phyloP scores from a whole-genome alignment of 2,329 filamentous ascomycete genomes.

The Colletotrichum melonis region DNA sequence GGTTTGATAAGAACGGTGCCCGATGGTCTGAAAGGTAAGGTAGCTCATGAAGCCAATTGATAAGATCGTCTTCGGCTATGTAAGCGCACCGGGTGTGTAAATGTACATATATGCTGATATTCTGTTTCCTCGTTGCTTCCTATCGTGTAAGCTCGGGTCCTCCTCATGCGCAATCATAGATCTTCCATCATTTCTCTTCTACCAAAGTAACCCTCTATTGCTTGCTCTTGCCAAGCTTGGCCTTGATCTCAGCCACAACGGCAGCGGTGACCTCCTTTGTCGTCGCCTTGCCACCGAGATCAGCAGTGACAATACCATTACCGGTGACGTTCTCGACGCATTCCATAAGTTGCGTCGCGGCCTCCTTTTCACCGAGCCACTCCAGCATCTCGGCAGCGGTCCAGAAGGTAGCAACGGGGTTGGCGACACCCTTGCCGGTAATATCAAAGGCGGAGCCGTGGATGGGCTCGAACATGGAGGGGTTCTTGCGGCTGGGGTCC shows the following conservation, averaged over 20 bases:
- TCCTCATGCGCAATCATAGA: not conserved
- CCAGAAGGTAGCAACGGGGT: slow-evolving; percentile 67
- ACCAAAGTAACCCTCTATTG: not conserved
- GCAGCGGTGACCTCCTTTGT: slow-evolving; percentile 35
- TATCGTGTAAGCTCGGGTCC: not conserved
- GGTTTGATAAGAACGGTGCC: too few relatives aligned
- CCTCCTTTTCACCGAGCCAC: slow-evolving; percentile 63
- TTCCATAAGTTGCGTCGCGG: slow-evolving; percentile 57
- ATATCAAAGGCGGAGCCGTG: slow-evolving; percentile 67
- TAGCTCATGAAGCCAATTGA: too few relatives aligned
- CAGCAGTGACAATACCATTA: slow-evolving; percentile 59
- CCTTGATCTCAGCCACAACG: slow-evolving; percentile 31
- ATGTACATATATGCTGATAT: not conserved
- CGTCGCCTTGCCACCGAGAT: slow-evolving; percentile 56
- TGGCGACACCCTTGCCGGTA: slow-evolving; percentile 62
- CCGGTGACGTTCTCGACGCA: slow-evolving; percentile 62
- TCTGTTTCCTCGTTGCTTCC: not conserved
- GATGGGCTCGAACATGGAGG: slow-evolving; percentile 69
- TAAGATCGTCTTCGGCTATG: not conserved
- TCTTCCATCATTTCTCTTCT: not conserved
- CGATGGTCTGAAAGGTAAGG: too few relatives aligned
- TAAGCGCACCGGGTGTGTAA: not conserved
- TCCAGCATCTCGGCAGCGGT: slow-evolving; percentile 63
- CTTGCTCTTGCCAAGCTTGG: slow-evolving; percentile 17
- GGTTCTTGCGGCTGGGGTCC: slow-evolving; percentile 64